Evolutionary conservation across 2,329 filamentous ascomycete species (phyloP), one percentile per base, ranked within the genome.

Genomic region (Colletotrichum sp.): DNA sequence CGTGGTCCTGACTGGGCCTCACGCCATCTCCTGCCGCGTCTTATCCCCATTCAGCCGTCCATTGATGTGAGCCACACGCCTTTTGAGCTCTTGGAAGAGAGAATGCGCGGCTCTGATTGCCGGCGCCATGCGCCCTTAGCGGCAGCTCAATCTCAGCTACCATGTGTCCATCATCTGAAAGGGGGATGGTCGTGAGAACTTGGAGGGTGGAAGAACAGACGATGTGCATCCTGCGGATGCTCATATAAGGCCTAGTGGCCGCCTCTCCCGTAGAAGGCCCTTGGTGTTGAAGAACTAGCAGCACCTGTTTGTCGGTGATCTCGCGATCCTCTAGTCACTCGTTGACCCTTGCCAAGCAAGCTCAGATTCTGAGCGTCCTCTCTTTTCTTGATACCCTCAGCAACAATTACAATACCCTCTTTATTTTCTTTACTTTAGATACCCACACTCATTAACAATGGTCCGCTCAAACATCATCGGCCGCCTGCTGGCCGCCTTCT

Each of bases 161-260:
- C 36, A 36, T 52, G 18, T 44, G 69, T 9, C 44, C 13, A 57
- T 44, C 55, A n/a, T 36, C 32, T 55, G 34, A 39, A 60, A 30
- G 30, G 30, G 73, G 63, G 16, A 49, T 39, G 13, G 49, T 5
- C 6, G 24, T 18, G 44, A 34, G 16, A 21, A 13, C 26, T 16
- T 57, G 52, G 34, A 52, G 30, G 57, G 24, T 18, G 68, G 34
- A 49, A 30, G 39, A 15, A 24, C n/a, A 63, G 26, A 26, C 10
- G 13, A n/a, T 5, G 15, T n/a, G 21, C 26, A 36, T 34, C 57
- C 59, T 52, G 21, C 30, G 21, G 4, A 5, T 32, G 55, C 55
- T 34, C 68, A 21, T 76, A 76, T 76, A 76, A 76, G 57, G n/a
- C 21, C n/a, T 36, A 39, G 73, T 68, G 39, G 44, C 28, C 64